Conservation (phyloP, 1,284 basidiomycete species). For the Pyrrhoderma lamaoense region DNA sequence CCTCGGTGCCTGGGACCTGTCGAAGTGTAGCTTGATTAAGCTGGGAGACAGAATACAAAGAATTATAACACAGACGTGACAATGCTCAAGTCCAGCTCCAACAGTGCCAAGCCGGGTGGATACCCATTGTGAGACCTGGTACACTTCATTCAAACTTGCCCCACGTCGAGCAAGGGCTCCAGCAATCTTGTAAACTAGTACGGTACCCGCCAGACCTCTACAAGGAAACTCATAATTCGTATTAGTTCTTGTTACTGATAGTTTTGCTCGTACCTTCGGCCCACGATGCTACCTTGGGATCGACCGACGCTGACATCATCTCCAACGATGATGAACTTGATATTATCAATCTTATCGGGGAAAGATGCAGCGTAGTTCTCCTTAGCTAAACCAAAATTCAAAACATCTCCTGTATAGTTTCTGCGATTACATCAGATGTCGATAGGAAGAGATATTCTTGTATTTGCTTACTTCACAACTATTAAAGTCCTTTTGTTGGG, state of each 20-base stretch:
- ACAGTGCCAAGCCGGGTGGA: slow-evolving; percentile 69
- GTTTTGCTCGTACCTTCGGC: slow-evolving; percentile 48
- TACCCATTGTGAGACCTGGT: slow-evolving; percentile 62
- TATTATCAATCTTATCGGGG: slow-evolving; percentile 55
- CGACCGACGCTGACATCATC: slow-evolving; percentile 88
- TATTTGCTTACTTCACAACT: slow-evolving; percentile 69
- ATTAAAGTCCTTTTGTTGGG: slow-evolving; percentile 54
- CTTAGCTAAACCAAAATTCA: slow-evolving; percentile 89
- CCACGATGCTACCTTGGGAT: slow-evolving; percentile 74
- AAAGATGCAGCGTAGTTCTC: slow-evolving; percentile 75
- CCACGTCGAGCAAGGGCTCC: slow-evolving; percentile 76
- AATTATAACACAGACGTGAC: slow-evolving; percentile 51
- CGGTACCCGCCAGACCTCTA: slow-evolving; percentile 83
- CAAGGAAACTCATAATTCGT: not conserved
- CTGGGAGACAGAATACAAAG: slow-evolving; percentile 2
- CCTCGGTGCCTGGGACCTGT: slow-evolving; percentile 76
- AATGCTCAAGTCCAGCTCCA: slow-evolving; percentile 89
- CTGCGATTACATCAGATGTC: slow-evolving; percentile 30
- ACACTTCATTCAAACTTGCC: slow-evolving; percentile 67
- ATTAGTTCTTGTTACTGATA: not conserved
- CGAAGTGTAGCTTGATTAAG: not conserved
- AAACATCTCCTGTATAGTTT: slow-evolving; percentile 84
- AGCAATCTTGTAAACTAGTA: slow-evolving; percentile 89
- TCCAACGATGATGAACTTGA: slow-evolving; percentile 81
- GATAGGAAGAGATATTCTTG: slow-evolving; percentile 58